Base-by-base conservation (phyloP, 257 asterid genomes). In the Euphrasia confusa region DNA sequence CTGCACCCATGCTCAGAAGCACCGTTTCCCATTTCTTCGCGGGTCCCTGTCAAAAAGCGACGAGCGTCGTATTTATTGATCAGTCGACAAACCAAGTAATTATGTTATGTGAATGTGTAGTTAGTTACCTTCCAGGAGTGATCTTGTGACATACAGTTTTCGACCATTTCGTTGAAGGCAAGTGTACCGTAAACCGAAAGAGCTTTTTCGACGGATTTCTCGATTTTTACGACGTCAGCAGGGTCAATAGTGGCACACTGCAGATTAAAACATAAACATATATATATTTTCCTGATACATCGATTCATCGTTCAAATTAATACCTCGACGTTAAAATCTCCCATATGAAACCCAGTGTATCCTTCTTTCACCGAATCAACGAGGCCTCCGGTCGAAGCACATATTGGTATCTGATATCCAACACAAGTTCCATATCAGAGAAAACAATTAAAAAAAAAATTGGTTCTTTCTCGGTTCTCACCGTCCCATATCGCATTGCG, bases 401-500 rank as follows among this genome's bases (percentile, higher is more conserved):
- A 83, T 47, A 92, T 83, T 2, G 95, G 95, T 37, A 85, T 58
- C 99, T 92, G 84, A 67, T 21, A 21, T 71, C 61, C 67, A 52
- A 30, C 33, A 60, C 60, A 65, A 45, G 39, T 14, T 21, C 3
- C 33, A 39, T 49, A 49, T 49, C 5, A 28, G 12, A 10, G 5
- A 30, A 28, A 28, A 2, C 5, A 28, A 30, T 21, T 21, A 21
- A 2, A 21, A 47, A 1, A 48, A 62, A 3, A 61, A 50, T 13
- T 3, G 33, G 33, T 30, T 28, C 3, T 4, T 30, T 28, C 33
- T 4, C 5, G 54, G 49, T 39, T 61, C 95, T 68, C 77, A 92
- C 99, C 0, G 99, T 89, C 82, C 99, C 99, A 67, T 92, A 92
- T 68, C 96, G 84, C 99, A 92, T 92, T 63, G 97, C 99, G 18